Evolutionary conservation across 257 asterid species (phyloP).

Genomic region (Linderniella brevidens): DNA sequence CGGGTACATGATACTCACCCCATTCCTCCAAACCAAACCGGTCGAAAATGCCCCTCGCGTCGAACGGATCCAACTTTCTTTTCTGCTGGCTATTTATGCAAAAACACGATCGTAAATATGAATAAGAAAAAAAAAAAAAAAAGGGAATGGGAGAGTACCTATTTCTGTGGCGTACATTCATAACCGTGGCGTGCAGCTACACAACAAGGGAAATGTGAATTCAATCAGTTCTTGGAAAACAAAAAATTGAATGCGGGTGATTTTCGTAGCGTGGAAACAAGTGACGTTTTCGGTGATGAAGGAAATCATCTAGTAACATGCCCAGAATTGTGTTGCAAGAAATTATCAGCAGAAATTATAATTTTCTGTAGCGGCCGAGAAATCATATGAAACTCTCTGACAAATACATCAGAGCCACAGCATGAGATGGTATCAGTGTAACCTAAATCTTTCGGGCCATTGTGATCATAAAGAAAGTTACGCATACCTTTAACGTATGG

Average conservation of each 20-base stretch:
- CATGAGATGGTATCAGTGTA: too few species aligned
- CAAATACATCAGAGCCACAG: too few species aligned
- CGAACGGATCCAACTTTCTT: constrained; percentile 33
- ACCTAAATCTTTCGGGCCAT: too few species aligned
- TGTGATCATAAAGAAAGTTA: too few species aligned
- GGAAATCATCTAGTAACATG: too few species aligned
- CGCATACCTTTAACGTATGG: constrained; percentile 56
- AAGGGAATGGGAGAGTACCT: constrained; percentile 24
- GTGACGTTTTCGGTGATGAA: too few species aligned
- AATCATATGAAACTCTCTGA: too few species aligned
- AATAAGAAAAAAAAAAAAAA: constrained; percentile 1
- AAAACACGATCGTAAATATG: not conserved
- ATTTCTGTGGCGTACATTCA: constrained; percentile 69
- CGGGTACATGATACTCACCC: constrained; percentile 63
- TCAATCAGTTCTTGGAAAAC: not conserved
- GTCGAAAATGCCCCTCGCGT: constrained; percentile 53
- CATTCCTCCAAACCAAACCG: constrained; percentile 68
- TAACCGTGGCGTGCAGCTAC: constrained; percentile 94
- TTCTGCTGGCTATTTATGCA: constrained; percentile 12
- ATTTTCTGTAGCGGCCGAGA: too few species aligned
- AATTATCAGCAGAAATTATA: too few species aligned
- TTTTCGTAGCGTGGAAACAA: too few species aligned
- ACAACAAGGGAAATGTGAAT: constrained; percentile 8
- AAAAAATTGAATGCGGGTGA: too few species aligned
- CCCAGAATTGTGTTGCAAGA: too few species aligned